Conservation (phyloP, 306 rosid genomes). For the Cucurbita maxima region DNA sequence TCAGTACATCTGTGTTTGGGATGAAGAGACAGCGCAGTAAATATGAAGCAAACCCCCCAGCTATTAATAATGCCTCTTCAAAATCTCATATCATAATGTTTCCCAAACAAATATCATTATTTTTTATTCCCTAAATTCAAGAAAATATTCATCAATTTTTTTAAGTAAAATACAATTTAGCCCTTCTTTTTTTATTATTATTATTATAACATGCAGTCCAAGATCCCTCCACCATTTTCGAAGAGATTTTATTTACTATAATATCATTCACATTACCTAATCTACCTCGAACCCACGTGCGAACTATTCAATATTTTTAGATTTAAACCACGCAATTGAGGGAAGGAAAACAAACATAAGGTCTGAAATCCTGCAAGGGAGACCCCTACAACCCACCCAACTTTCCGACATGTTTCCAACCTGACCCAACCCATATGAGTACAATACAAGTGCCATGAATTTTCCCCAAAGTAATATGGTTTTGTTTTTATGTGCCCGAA, state of each 20-base stretch:
- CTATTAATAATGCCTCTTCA: not conserved
- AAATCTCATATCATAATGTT: not conserved
- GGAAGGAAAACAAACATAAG: not conserved
- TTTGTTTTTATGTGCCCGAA: not conserved
- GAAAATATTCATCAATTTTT: no score
- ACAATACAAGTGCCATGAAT: not conserved
- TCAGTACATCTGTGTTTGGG: not conserved
- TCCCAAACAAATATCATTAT: not conserved
- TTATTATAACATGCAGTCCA: not conserved
- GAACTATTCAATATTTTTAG: not conserved
- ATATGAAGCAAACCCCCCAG: not conserved
- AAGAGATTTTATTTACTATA: not conserved
- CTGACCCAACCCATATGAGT: not conserved
- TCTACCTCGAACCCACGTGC: not conserved
- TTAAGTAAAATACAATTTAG: no score
- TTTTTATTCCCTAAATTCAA: no score
- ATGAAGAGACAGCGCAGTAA: not conserved
- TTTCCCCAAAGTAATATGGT: no score
- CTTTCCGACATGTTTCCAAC: not conserved
- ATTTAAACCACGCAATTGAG: not conserved
- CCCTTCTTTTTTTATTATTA: no score
- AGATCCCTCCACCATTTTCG: not conserved
- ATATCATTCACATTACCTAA: no score
- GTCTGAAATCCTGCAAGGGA: constrained; percentile 3
- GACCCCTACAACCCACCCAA: constrained; percentile 2